These are phyloP conservation scores for Lecanosticta acicola DNA, from an alignment of 2,329 filamentous ascomycete genomes.

Conservation along the genomic window DNA sequence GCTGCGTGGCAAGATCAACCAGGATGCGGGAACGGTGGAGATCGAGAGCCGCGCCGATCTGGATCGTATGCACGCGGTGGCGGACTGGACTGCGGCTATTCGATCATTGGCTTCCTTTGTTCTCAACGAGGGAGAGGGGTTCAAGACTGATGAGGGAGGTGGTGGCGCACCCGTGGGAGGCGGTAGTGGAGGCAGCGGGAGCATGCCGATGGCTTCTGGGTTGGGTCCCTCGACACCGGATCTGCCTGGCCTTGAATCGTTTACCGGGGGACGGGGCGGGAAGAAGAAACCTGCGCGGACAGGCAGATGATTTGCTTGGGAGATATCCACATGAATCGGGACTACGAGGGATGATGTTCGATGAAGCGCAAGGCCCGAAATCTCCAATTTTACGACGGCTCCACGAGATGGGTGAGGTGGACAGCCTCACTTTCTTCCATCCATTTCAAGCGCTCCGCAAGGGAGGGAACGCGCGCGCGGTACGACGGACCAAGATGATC, in stretches of 20 bases:
- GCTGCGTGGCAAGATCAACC: conserved; percentile 81
- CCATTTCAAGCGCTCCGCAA: too few relatives aligned
- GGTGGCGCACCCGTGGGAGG: conserved; percentile 3
- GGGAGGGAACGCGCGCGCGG: too few relatives aligned
- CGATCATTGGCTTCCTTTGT: conserved; percentile 63
- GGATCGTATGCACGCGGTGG: conserved; percentile 67
- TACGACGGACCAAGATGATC: too few relatives aligned
- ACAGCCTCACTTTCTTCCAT: too few relatives aligned
- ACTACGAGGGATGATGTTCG: too few relatives aligned
- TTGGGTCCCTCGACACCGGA: conserved; percentile 4
- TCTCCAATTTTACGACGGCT: too few relatives aligned
- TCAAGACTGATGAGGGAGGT: conserved; percentile 45
- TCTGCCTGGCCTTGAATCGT: neutral
- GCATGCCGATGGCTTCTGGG: too few relatives aligned
- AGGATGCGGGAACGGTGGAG: conserved; percentile 76
- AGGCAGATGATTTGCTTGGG: neutral
- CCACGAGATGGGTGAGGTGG: too few relatives aligned
- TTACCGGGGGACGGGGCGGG: neutral
- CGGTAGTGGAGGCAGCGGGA: conserved; percentile 2
- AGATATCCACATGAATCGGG: too few relatives aligned
- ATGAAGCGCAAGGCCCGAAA: too few relatives aligned
- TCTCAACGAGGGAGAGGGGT: conserved; percentile 73
- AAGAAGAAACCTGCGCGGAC: neutral
- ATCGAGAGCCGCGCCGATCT: conserved; percentile 69
- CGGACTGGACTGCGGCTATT: conserved; percentile 66